phyloP scores from a whole-genome alignment of 2,329 filamentous ascomycete species.

The Neurospora sp. region DNA sequence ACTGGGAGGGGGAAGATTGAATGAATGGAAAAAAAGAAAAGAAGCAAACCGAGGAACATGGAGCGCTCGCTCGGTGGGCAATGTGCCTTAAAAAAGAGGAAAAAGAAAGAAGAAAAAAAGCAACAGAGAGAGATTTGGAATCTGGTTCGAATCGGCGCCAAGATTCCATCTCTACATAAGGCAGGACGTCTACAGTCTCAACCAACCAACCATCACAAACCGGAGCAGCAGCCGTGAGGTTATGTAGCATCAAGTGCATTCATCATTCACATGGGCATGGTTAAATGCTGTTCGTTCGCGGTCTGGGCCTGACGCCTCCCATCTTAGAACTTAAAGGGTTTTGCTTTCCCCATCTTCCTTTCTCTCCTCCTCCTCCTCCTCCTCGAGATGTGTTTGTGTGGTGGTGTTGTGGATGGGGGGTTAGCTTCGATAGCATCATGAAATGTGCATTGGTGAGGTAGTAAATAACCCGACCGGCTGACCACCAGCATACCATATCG shows the following conservation, averaged over 20 bases:
- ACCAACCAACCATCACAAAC: neutral
- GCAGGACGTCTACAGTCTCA: neutral
- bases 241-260: neutral
- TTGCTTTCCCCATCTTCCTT: neutral
- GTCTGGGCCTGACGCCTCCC: neutral
- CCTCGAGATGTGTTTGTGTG: neutral
- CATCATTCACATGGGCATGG: neutral
- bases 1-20: too few species aligned
- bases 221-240: neutral
- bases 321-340: neutral
- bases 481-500: too few species aligned
- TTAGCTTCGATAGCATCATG: neutral
- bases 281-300: neutral
- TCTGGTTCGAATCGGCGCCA: neutral
- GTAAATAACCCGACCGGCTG: neutral
- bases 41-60: neutral
- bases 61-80: neutral
- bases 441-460: neutral
- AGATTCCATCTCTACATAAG: neutral
- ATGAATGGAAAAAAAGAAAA: too few species aligned
- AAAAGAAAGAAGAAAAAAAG: neutral
- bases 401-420: neutral
- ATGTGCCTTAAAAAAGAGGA: neutral
- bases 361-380: neutral
- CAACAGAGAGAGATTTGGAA: neutral